Evolutionary conservation across 176 grass and related monocot genomes (phyloP).

Genomic region (Hordeum vulgare): MorexV3_pseudomolecules_assembly NC_058518.1:395556761-395557260

Average conservation of each 20-base stretch:
- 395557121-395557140: not conserved
- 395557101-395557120: not conserved
- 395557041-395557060: not conserved
- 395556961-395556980: not conserved
- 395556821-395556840: constrained; percentile 55
- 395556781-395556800: constrained; percentile 60
- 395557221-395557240: too few species aligned
- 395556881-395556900: not conserved
- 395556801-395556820: constrained; percentile 61
- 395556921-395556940: not conserved
- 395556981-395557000: not conserved
- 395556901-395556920: not conserved
- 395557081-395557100: not conserved
- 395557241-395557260: too few species aligned
- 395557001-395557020: not conserved
- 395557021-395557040: not conserved
- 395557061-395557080: too few species aligned
- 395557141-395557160: not conserved
- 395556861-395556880: not conserved
- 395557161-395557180: not conserved
- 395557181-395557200: not conserved
- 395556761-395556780: constrained; percentile 52
- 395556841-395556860: not conserved
- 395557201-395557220: too few species aligned
- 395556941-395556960: not conserved